Base-by-base conservation (phyloP, 495 filamentous ascomycete species). In the Talaromyces nanjingensis region DNA sequence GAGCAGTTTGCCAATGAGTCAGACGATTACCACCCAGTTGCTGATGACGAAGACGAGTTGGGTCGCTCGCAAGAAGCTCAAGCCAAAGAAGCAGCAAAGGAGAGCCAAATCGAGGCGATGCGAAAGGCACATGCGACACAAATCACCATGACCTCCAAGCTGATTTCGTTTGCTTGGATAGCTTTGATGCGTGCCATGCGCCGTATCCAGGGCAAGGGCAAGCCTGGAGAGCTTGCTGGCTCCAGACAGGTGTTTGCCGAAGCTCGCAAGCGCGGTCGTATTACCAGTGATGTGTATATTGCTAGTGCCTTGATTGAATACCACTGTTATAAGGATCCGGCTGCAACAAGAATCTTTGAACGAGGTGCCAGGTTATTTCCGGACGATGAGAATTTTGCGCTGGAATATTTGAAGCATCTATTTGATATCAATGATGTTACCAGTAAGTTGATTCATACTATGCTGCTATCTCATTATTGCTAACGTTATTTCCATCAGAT, bases 351-450 rank as follows among this genome's bases (percentile, higher is more conserved):
- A 74, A 97, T 98, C 62, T 98, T 97, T 71, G 96, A 98, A 66
- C 86, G 92, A 31, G 94, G 96, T 42, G 86, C 93, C 55, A 93
- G 90, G 68, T 80, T 98, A 2, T 98, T 97, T 71, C 92, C 92
- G 0, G 89, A 94, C 20, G 93, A 97, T 68, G 93, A 96, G 70
- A 79, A 85, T 59, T 98, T 97, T 75, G 89, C 92, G 7, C 80
- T 98, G 42, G 92, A 96, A 71, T 97, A 98, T 69, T 77, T 98
- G 70, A 97, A 97, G 76, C 92, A 97, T 77, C 81, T 98, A 56
- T 86, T 97, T 63, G 86, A 89, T 24, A 89, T 89, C 67, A 93
- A 96, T 65, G 94, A 98, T 74, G 87, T 91, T 57, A 96, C 90
- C 53, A 98, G 92, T 96, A 83, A 84, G 91, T 83, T 31, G 62